Percentiles rank a stretch among this genome's conserved stretches.
phyloP scores from a whole-genome alignment of 2,329 filamentous ascomycete genomes.

The Apiospora phragmitis region DNA sequence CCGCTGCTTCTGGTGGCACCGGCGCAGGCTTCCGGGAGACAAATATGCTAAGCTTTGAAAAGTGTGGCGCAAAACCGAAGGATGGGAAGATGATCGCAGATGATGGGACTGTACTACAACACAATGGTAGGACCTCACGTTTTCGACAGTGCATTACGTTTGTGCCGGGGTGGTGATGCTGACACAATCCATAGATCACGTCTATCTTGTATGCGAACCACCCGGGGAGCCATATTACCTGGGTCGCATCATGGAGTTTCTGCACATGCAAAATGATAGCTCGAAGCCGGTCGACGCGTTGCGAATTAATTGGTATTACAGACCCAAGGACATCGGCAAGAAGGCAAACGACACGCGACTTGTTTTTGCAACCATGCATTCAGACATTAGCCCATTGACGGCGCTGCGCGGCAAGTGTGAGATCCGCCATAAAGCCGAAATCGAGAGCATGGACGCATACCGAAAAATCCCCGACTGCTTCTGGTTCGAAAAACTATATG shows the following conservation, averaged over 20 bases:
- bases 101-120: constrained; percentile 78
- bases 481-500: constrained; percentile 97
- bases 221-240: constrained; percentile 98
- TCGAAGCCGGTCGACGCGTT: constrained; percentile 78
- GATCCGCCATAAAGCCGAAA: constrained; percentile 86
- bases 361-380: constrained; percentile 98
- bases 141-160: neutral
- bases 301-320: constrained; percentile 97
- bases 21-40: constrained; percentile 58
- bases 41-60: constrained; percentile 88
- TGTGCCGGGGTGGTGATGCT: constrained; percentile 10
- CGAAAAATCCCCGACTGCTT: constrained; percentile 85
- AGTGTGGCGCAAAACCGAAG: constrained; percentile 66
- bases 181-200: constrained; percentile 58
- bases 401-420: constrained; percentile 91
- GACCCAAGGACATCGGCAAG: constrained; percentile 91
- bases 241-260: constrained; percentile 96
- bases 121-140: constrained; percentile 71
- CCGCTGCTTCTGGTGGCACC: constrained; percentile 17
- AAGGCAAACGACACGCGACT: constrained; percentile 88
- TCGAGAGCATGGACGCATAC: constrained; percentile 78
- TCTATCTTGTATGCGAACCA: constrained; percentile 96
- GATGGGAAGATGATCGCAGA: constrained; percentile 83
- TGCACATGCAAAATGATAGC: constrained; percentile 76
- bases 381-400: constrained; percentile 89